phyloP scores from a whole-genome alignment of 2,329 filamentous ascomycete species.

The Ciborinia camelliae region DNA sequence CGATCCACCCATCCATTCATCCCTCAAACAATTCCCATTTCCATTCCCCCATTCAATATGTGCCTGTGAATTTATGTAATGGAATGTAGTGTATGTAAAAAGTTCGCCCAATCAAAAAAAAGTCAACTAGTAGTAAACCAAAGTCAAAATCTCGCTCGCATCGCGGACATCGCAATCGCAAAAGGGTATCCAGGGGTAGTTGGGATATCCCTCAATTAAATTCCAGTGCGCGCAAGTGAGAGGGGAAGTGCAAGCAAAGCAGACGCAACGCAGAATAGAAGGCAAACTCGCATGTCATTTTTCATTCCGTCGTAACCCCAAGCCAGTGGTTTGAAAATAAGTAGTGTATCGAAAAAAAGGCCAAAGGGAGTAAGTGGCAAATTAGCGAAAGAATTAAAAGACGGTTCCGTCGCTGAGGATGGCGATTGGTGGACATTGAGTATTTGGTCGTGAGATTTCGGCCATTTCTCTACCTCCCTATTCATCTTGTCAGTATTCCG shows the following conservation, averaged over 20 bases:
- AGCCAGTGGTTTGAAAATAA: slow-evolving; percentile 7
- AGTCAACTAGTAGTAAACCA: slow-evolving; percentile 5
- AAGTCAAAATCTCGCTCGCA: slow-evolving; percentile 12
- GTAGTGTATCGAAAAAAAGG: slow-evolving; percentile 11
- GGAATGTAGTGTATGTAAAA: slow-evolving; percentile 7
- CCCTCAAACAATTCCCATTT: background rate
- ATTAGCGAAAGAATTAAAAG: slow-evolving; percentile 56
- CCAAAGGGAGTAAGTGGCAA: slow-evolving; percentile 6
- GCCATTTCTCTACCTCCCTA: slow-evolving; percentile 91
- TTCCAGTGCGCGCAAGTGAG: background rate
- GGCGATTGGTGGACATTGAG: slow-evolving; percentile 80
- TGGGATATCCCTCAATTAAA: background rate
- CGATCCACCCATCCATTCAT: slow-evolving; percentile 10
- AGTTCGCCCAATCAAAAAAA: background rate
- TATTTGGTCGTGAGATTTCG: slow-evolving; percentile 91
- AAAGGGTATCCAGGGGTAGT: slow-evolving; percentile 13
- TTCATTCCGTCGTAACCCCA: slow-evolving; percentile 17
- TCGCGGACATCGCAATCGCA: slow-evolving; percentile 7
- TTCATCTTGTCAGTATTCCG: slow-evolving; percentile 27
- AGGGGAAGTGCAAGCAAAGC: slow-evolving; percentile 6
- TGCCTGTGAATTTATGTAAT: slow-evolving; percentile 4
- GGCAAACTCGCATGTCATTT: slow-evolving; percentile 10
- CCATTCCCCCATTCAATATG: slow-evolving; percentile 5
- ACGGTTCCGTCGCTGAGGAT: slow-evolving; percentile 96
- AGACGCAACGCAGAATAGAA: background rate